These are phyloP conservation scores for Heterobasidion occidentale DNA, from an alignment of 1,284 basidiomycete genomes.

Conservation along the genomic window DNA sequence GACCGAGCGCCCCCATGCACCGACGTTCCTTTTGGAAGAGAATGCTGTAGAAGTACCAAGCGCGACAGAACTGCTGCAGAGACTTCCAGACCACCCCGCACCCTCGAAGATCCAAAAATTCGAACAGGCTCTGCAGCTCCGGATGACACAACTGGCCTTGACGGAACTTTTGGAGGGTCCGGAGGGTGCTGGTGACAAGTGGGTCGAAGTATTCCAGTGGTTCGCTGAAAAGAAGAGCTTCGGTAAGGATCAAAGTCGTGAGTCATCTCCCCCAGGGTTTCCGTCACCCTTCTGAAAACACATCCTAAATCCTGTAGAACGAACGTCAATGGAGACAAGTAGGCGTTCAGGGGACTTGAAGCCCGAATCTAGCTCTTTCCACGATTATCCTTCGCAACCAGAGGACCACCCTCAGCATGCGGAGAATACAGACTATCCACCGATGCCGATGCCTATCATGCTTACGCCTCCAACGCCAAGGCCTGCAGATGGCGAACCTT, in stretches of 20 bases:
- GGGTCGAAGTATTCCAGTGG: slow-evolving; percentile 86
- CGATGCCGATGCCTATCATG: slow-evolving; percentile 28
- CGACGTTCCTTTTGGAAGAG: slow-evolving; percentile 23
- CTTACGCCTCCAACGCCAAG: slow-evolving; percentile 40
- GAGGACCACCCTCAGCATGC: neutral
- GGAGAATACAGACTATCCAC: neutral
- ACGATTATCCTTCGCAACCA: neutral
- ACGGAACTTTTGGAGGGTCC: slow-evolving; percentile 83
- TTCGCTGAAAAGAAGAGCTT: slow-evolving; percentile 54
- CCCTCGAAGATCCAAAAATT: slow-evolving; percentile 58
- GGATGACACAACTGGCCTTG: slow-evolving; percentile 83
- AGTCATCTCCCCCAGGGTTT: slow-evolving; percentile 8
- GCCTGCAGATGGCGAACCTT: slow-evolving; percentile 3
- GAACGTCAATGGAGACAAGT: slow-evolving; percentile 10
- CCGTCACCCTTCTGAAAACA: neutral
- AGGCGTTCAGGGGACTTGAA: slow-evolving; percentile 3
- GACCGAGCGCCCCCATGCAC: neutral
- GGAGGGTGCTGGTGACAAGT: slow-evolving; percentile 76
- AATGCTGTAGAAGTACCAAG: slow-evolving; percentile 34
- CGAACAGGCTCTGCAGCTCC: slow-evolving; percentile 76
- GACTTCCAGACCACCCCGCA: slow-evolving; percentile 45
- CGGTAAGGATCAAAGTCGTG: slow-evolving; percentile 29
- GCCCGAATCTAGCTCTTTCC: neutral
- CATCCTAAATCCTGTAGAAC: neutral
- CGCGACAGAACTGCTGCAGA: slow-evolving; percentile 39